Evolutionary conservation across 129 eudicot species (phyloP), one percentile per base, ranked within the genome.

Genomic region (Lonicera japonica): DNA sequence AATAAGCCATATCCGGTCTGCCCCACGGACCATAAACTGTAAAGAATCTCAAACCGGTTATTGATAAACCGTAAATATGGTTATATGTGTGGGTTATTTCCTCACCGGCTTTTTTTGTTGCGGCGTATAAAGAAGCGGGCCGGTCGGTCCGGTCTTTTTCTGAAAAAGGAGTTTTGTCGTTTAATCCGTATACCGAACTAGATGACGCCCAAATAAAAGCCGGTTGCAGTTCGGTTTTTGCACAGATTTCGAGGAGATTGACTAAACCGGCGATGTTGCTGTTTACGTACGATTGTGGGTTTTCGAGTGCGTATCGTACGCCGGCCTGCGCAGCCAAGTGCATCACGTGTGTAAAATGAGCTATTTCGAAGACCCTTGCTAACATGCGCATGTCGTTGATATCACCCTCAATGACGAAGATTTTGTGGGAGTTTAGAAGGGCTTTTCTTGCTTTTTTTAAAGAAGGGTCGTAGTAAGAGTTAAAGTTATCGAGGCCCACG

Each of bases 1-100:
- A 77, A 16, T 77, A 78, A 12, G 83, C 83, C 83, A 78, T 78
- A 54, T 78, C 83, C 62, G 79, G 83, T 20, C 83, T 54, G 20
- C 83, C 83, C 83, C 82, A 77, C 13, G 79, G 83, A 1, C 83
- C 83, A 22, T 78, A 78, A 45, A 78, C 83, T 2, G 83, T 78
- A 52, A 78, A 78, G 61, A 78, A 78, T 21, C 83, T 50, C 66
- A 78, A 51, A 57, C 79, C 79, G 68, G 83, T 78, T 15, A 78
- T 55, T 8, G 79, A 73, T 51, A 78, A 63, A 10, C 83, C 83
- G 66, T 78, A 43, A 3, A 43, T 43, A 4, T 43, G 50, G 8
- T 43, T 43, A 10, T 43, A 43, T 8, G 50, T 43, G 16, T 43
- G 50, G 14, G 16, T 14, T 4, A 43, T 43, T 43, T 43, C 50